phyloP scores from a whole-genome alignment of 2,329 filamentous ascomycete species.

The Exophiala sp. region DNA sequence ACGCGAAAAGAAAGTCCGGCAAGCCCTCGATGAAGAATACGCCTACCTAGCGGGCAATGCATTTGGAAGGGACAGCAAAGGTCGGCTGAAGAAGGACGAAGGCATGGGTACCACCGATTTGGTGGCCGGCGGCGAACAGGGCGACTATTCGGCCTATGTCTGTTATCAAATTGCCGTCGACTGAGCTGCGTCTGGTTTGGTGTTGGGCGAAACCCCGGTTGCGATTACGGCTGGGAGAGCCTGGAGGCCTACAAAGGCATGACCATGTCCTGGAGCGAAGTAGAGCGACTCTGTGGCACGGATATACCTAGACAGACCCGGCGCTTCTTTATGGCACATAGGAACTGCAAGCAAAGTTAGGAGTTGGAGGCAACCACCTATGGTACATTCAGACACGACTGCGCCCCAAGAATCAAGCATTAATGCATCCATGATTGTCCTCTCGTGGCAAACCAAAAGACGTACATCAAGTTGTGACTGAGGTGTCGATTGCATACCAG shows the following conservation, averaged over 20 bases:
- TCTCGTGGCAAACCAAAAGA: no score
- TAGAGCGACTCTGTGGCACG: no score
- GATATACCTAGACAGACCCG: no score
- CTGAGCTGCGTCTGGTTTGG: background rate
- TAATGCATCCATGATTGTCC: no score
- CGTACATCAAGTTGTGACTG: no score
- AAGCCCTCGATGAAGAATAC: conserved; percentile 74
- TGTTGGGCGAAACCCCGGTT: background rate
- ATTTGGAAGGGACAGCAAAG: conserved; percentile 88
- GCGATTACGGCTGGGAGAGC: background rate
- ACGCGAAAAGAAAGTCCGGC: conserved; percentile 68
- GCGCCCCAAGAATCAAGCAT: no score
- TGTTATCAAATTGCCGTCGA: conserved; percentile 89
- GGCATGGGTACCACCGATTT: conserved; percentile 64
- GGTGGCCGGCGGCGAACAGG: conserved; percentile 58
- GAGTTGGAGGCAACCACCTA: no score
- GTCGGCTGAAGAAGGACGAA: conserved; percentile 85
- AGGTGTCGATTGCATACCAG: no score
- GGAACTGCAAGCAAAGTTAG: no score
- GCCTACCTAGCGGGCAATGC: conserved; percentile 93
- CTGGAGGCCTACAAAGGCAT: background rate
- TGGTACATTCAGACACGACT: no score
- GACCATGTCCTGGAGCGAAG: background rate
- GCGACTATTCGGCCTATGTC: conserved; percentile 92
- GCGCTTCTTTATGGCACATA: no score